These are phyloP conservation scores for Nannizziopsis barbatae DNA, from an alignment of 2,329 filamentous ascomycete species.

Conservation along the genomic window DNA sequence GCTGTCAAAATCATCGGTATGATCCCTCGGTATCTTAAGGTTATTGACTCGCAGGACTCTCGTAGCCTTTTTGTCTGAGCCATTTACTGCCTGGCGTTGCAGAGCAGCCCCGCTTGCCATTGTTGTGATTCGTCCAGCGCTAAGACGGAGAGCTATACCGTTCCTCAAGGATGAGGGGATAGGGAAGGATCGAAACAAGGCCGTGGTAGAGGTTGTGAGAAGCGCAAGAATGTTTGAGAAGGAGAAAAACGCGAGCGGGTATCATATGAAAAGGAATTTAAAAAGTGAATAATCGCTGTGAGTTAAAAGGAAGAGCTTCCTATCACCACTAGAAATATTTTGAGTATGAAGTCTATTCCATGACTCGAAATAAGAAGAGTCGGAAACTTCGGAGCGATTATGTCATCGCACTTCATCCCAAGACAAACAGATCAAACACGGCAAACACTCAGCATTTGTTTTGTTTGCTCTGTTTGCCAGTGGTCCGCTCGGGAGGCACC, in stretches of 20 bases:
- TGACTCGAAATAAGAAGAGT: too few relatives aligned
- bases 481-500: too few relatives aligned
- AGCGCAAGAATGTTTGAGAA: neutral
- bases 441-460: too few relatives aligned
- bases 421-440: too few relatives aligned
- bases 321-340: too few relatives aligned
- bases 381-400: too few relatives aligned
- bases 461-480: too few relatives aligned
- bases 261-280: too few relatives aligned
- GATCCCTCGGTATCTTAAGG: constrained; percentile 26
- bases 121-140: neutral
- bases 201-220: neutral
- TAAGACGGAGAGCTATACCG: neutral
- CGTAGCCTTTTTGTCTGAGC: constrained; percentile 17
- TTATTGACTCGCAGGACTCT: constrained; percentile 31
- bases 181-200: neutral
- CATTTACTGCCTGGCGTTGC: neutral
- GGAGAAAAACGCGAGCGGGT: neutral
- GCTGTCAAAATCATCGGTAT: constrained; percentile 26
- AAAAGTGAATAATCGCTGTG: too few relatives aligned
- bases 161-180: neutral
- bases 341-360: too few relatives aligned
- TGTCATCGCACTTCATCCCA: too few relatives aligned
- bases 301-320: too few relatives aligned
- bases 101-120: constrained; percentile 2